Percentiles rank a stretch among this genome's conserved stretches.
Conservation (phyloP, 495 filamentous ascomycete genomes). For the Tuber magnatum region DNA sequence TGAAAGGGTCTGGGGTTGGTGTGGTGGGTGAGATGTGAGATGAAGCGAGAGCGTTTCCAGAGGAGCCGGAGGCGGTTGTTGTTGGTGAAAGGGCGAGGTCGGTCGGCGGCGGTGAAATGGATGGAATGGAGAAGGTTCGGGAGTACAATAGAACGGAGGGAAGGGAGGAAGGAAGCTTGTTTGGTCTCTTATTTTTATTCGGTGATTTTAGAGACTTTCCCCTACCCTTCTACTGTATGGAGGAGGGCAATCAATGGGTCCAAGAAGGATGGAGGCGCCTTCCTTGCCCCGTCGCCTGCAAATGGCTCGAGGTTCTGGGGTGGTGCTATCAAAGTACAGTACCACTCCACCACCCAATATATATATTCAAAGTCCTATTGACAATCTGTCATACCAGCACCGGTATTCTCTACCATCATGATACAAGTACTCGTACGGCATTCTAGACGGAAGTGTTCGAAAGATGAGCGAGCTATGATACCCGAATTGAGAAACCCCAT, state of each 20-base stretch:
- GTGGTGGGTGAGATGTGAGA: neutral
- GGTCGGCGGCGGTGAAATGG: neutral
- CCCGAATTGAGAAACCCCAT: neutral
- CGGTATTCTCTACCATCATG: neutral
- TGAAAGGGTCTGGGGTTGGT: constrained; percentile 13
- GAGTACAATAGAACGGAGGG: neutral
- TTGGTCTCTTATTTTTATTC: neutral
- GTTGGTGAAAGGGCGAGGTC: neutral
- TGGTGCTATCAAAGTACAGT: neutral
- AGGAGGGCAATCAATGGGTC: neutral
- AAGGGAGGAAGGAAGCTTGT: neutral
- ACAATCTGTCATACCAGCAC: neutral
- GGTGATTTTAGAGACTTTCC: constrained; percentile 2
- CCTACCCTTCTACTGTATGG: neutral
- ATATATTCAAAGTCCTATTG: neutral
- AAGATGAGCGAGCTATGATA: neutral
- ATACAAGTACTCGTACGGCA: neutral
- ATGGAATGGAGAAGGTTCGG: neutral
- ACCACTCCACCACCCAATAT: constrained; percentile 1
- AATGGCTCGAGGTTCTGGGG: neutral
- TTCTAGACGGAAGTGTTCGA: neutral
- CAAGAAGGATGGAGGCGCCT: neutral
- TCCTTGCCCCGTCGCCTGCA: neutral
- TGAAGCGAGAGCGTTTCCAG: neutral
- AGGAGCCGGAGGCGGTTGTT: neutral